Base-by-base conservation (phyloP, 257 asterid genomes). In the Misopates orontium region DNA sequence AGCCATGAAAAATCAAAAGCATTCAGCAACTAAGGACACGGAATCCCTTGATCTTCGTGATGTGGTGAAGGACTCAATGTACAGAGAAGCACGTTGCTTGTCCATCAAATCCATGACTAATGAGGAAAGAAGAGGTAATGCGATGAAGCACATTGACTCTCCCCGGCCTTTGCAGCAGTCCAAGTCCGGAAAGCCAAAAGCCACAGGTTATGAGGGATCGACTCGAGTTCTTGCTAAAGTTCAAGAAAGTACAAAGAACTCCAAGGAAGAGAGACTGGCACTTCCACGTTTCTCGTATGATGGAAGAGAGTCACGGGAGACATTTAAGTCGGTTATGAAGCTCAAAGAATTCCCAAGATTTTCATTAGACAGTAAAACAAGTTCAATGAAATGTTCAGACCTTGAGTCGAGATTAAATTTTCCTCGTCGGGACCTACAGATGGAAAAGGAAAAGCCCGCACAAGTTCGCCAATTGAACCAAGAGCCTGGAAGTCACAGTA, bases 281-380 rank as follows among this genome's bases (percentile, higher is more conserved):
- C 83, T 78, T 65, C 86, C 84, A 24, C 95, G 97, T 20, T 85
- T 82, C 80, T 94, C 97, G 25, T 90, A 77, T n/a, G 97, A 94
- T 61, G 96, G 83, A 66, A 83, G 86, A 76, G 99, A 88, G 69
- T 78, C 88, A 10, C 78, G 86, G 58, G 89, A 86, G 25, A 28
- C 52, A 1, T 69, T 57, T 20, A 83, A 79, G 79, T 78, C 84
- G 8, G 58, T 74, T 23, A 56, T 79, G 75, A 88, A 84, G 81
- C 73, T 69, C 28, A 88, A 84, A 64, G 96, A 86, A 67, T 75
- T 73, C 47, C 98, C 99, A 11, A 85, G 99, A 76, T 77, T 94
- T 12, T 94, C 99, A 2, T 76, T 94, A 31, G 99, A 94, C 82
- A 85, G 99, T 77, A 88, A 87, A 72, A 80, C 83, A n/a, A 77